These are phyloP conservation scores for Termitomyces sp. DNA, from an alignment of 768 basidiomycete species.

Conservation along the genomic window DNA sequence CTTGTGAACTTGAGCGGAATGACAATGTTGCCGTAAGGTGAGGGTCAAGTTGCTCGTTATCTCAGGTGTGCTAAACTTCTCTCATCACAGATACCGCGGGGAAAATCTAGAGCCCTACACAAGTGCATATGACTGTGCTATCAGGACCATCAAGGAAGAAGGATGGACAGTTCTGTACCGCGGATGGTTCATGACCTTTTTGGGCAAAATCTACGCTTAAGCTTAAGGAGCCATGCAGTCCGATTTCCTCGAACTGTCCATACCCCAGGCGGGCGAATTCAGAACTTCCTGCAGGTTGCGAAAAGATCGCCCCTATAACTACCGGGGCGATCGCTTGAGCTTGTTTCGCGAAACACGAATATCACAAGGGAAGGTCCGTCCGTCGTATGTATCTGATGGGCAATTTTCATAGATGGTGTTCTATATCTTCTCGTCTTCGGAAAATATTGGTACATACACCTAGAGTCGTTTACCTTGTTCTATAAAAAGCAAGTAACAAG, in stretches of 20 bases:
- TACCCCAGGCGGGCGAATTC: too few species aligned
- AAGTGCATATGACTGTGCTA: slow-evolving; percentile 25
- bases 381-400: not conserved
- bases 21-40: slow-evolving; percentile 10
- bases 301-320: too few species aligned
- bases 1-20: not conserved
- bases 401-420: not conserved
- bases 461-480: slow-evolving; percentile 4
- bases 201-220: slow-evolving; percentile 8
- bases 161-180: slow-evolving; percentile 30
- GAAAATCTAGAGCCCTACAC: slow-evolving; percentile 25
- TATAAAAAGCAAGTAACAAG: not conserved
- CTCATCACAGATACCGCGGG: slow-evolving; percentile 19
- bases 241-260: not conserved
- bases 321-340: too few species aligned
- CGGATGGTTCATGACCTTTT: slow-evolving; percentile 29
- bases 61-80: not conserved
- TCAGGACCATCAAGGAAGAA: slow-evolving; percentile 31
- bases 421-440: too few species aligned
- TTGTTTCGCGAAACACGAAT: not conserved
- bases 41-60: not conserved
- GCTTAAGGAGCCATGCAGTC: not conserved
- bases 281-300: too few species aligned
- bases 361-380: not conserved
- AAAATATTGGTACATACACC: not conserved